phyloP scores from a whole-genome alignment of 1,284 basidiomycete genomes.

The Irpex sp. region DNA sequence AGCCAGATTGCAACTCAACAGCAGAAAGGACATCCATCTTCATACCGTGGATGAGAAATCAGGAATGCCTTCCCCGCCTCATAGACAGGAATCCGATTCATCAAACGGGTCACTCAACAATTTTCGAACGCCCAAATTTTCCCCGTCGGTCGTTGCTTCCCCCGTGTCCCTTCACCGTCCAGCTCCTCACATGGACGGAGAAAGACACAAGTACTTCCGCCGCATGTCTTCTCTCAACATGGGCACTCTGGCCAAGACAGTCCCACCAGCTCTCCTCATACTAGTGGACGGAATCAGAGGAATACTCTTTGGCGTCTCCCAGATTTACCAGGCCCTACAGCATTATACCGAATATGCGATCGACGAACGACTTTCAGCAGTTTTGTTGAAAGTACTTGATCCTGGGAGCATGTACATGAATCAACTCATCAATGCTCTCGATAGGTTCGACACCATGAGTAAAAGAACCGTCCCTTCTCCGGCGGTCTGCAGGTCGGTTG shows the following conservation, averaged over 20 bases:
- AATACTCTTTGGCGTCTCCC: slow-evolving; percentile 89
- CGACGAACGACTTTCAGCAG: slow-evolving; percentile 82
- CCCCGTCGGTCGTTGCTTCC: slow-evolving; percentile 36
- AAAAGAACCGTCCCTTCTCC: slow-evolving; percentile 69
- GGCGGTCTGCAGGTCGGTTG: slow-evolving; percentile 72
- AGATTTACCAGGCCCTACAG: slow-evolving; percentile 87
- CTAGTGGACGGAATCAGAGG: slow-evolving; percentile 89
- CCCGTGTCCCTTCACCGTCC: slow-evolving; percentile 37
- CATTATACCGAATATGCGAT: slow-evolving; percentile 87
- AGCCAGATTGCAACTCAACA: slow-evolving; percentile 37
- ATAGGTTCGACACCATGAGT: slow-evolving; percentile 87
- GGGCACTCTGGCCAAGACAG: slow-evolving; percentile 61
- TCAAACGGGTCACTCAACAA: slow-evolving; percentile 32
- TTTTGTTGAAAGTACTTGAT: slow-evolving; percentile 81
- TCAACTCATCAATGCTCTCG: slow-evolving; percentile 84
- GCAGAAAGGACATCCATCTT: slow-evolving; percentile 17
- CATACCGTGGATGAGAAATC: slow-evolving; percentile 28
- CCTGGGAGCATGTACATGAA: slow-evolving; percentile 83
- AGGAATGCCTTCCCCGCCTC: slow-evolving; percentile 37
- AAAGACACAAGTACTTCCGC: slow-evolving; percentile 92
- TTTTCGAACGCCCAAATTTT: slow-evolving; percentile 25
- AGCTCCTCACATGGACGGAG: slow-evolving; percentile 65
- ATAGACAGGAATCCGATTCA: slow-evolving; percentile 43
- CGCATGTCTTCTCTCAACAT: slow-evolving; percentile 77
- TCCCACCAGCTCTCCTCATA: slow-evolving; percentile 71